Evolutionary conservation across 129 eudicot species (phyloP).

Genomic region (Cynara cardunculus): DNA sequence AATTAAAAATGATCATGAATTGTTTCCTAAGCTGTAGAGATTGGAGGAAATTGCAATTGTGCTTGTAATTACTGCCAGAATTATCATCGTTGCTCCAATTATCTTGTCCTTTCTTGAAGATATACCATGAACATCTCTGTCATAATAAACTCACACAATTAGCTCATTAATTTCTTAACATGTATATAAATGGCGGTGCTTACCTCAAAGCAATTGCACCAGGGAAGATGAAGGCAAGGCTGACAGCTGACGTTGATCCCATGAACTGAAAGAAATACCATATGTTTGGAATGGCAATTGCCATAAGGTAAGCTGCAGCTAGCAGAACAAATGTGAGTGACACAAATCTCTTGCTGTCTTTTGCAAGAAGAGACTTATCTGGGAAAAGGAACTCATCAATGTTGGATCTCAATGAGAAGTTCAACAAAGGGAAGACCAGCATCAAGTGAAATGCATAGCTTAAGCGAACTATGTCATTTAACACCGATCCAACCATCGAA

Average conservation of each 20-base stretch:
- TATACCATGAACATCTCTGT: slow-evolving; percentile 87
- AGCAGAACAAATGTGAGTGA: slow-evolving; percentile 49
- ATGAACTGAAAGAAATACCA: slow-evolving; percentile 93
- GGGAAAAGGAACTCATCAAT: slow-evolving; percentile 77
- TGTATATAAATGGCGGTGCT: background rate
- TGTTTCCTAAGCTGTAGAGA: slow-evolving; percentile 51
- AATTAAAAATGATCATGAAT: slow-evolving; percentile 13
- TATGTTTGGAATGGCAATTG: slow-evolving; percentile 83
- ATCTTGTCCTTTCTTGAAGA: slow-evolving; percentile 68
- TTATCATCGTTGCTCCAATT: slow-evolving; percentile 58
- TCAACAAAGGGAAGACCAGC: slow-evolving; percentile 86
- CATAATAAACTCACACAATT: slow-evolving; percentile 2
- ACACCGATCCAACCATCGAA: slow-evolving; percentile 44
- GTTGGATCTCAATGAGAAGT: slow-evolving; percentile 70
- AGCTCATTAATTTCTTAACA: background rate
- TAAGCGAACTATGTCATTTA: slow-evolving; percentile 65
- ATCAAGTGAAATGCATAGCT: slow-evolving; percentile 88
- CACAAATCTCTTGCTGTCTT: slow-evolving; percentile 57
- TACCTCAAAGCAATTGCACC: slow-evolving; percentile 84
- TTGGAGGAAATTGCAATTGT: slow-evolving; percentile 76
- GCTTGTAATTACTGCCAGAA: slow-evolving; percentile 69
- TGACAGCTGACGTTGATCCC: slow-evolving; percentile 81
- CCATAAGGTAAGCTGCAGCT: slow-evolving; percentile 52
- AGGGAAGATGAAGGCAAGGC: slow-evolving; percentile 83
- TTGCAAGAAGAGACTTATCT: slow-evolving; percentile 44